Evolutionary conservation across 495 filamentous ascomycete genomes (phyloP).

Genomic region (Talaromyces stipitatus): DNA sequence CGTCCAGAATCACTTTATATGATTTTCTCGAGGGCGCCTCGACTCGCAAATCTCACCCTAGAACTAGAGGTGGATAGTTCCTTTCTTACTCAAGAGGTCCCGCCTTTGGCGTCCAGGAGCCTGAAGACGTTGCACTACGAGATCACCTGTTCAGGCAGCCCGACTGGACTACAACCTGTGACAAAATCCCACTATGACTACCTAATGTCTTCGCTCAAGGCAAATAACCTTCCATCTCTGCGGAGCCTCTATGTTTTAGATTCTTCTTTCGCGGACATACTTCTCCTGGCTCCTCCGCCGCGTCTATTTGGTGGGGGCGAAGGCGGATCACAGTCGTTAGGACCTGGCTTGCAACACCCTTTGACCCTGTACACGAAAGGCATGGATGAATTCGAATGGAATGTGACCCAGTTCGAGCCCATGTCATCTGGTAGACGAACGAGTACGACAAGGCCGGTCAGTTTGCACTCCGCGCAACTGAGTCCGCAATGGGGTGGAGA

Average conservation of each 20-base stretch:
- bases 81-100: constrained; percentile 53
- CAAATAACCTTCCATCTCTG: constrained; percentile 65
- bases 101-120: constrained; percentile 56
- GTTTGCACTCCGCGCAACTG: constrained; percentile 44
- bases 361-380: constrained; percentile 83
- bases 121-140: constrained; percentile 73
- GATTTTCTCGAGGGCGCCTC: constrained; percentile 53
- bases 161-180: constrained; percentile 49
- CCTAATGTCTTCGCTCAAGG: constrained; percentile 71
- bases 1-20: constrained; percentile 53
- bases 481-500: constrained; percentile 55
- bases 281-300: constrained; percentile 55
- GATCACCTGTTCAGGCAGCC: constrained; percentile 52
- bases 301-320: constrained; percentile 26
- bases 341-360: constrained; percentile 48
- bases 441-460: constrained; percentile 44
- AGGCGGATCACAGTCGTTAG: constrained; percentile 22
- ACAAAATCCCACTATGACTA: constrained; percentile 74
- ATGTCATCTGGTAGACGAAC: constrained; percentile 23
- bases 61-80: constrained; percentile 56
- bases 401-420: constrained; percentile 56
- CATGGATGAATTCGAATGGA: constrained; percentile 79
- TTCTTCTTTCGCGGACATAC: constrained; percentile 62
- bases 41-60: constrained; percentile 58
- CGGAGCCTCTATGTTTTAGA: constrained; percentile 78